A percentile compares a stretch with the other conserved stretches of the same genome.
These are phyloP conservation scores for Suillus discolor DNA, from an alignment of 768 basidiomycete species.

Conservation along the genomic window DNA sequence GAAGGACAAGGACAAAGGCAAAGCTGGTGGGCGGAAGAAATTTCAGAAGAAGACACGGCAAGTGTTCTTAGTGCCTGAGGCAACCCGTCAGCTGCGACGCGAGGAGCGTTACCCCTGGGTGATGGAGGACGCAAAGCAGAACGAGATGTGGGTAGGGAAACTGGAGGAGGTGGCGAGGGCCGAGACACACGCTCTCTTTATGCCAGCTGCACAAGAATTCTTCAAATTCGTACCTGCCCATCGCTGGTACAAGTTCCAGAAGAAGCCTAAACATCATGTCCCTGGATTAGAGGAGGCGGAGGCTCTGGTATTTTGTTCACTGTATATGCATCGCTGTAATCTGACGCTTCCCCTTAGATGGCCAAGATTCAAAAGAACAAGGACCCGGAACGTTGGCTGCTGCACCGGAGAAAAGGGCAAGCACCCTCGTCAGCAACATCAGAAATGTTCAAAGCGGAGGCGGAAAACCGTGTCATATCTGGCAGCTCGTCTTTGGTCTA, in stretches of 20 bases:
- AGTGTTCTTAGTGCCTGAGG: conserved; percentile 82
- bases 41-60: conserved; percentile 83
- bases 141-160: conserved; percentile 80
- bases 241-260: conserved; percentile 93
- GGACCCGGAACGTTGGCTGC: conserved; percentile 70
- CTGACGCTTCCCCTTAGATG: conserved; percentile 22
- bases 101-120: conserved; percentile 95
- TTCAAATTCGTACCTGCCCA: conserved; percentile 90
- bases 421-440: conserved; percentile 62
- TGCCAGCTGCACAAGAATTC: conserved; percentile 77
- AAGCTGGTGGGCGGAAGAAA: conserved; percentile 60
- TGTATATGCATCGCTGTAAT: background rate
- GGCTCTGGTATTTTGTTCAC: conserved; percentile 53
- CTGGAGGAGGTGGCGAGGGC: conserved; percentile 77
- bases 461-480: conserved; percentile 45
- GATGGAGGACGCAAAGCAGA: conserved; percentile 74
- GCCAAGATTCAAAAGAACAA: conserved; percentile 67
- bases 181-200: conserved; percentile 79
- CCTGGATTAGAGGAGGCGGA: conserved; percentile 69
- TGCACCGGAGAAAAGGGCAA: conserved; percentile 62
- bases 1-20: conserved; percentile 39
- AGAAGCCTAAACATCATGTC: conserved; percentile 74
- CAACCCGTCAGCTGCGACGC: conserved; percentile 71
- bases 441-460: conserved; percentile 70
- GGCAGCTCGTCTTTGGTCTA: conserved; percentile 51